Base-by-base conservation (phyloP, 2,329 filamentous ascomycete species). In the Emergomyces orientalis region DNA sequence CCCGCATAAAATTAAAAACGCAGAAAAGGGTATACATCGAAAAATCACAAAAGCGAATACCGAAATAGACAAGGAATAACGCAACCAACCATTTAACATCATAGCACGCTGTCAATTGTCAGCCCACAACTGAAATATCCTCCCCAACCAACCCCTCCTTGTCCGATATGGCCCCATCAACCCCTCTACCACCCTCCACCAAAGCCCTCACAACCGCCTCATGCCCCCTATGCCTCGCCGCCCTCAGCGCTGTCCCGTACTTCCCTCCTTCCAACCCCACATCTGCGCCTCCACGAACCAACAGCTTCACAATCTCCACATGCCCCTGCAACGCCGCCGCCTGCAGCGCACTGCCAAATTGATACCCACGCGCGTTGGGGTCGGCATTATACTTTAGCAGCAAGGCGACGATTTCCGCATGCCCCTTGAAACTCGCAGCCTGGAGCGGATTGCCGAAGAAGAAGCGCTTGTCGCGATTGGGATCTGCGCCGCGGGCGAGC, bases 281-380 rank as follows among this genome's bases (percentile, higher is more conserved):
- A 62, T 67, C 58, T 9, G 67, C 67, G 30, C 63, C 66, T 14
- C 27, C 43, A 2, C 57, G 27, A 39, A 69, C 34, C 22, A 69
- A 61, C 37, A 63, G 9, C 22, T 63, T 17, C 9, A 65, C 56
- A 32, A 67, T 56, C 7, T 41, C 62, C 13, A 57, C 17, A 41
- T 62, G 55, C 13, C 60, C 64, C 11, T 13, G 30, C 5, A 41
- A 34, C 9, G 54, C 39, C 8, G 65, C 60, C 19, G 47, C 43
- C 45, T 63, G 60, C 30, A 64, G 41, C n/a, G 61, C 45, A 37
- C 61, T 59, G 11, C 61, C 51, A 39, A 64, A 59, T 19, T 56
- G 25, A 41, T 51, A 27, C 2, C n/a, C 1, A n/a, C 11, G 14
- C 27, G 64, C 45, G 37, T 64, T 52, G 14, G 64, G 61, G 52